Evolutionary conservation across 768 basidiomycete species (phyloP).

Genomic region (Russula lepida): DNA sequence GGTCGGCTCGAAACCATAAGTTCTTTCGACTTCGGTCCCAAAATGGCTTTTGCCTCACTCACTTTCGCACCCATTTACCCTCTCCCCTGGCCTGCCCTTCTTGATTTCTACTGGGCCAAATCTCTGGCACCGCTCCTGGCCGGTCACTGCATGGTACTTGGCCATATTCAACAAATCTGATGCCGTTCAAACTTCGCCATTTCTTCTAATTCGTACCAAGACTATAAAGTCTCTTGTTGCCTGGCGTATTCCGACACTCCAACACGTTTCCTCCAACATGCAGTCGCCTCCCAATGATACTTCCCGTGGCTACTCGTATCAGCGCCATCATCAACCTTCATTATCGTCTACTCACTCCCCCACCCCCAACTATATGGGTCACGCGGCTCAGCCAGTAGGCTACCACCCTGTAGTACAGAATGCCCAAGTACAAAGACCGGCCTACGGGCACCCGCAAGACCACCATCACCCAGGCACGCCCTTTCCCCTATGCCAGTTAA

Average conservation of each 20-base stretch:
- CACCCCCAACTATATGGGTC: slow-evolving; percentile 5
- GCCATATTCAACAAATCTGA: slow-evolving; percentile 17
- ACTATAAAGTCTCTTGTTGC: slow-evolving; percentile 13
- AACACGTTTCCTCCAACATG: slow-evolving; percentile 12
- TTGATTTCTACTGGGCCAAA: slow-evolving; percentile 7
- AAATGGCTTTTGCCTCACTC: slow-evolving; percentile 12
- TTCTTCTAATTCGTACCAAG: slow-evolving; percentile 2
- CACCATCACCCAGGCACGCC: slow-evolving; percentile 4
- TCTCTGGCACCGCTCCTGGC: slow-evolving; percentile 10
- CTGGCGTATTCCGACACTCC: slow-evolving; percentile 4
- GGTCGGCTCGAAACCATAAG: slow-evolving; percentile 13
- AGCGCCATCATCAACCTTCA: slow-evolving; percentile 7
- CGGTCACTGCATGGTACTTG: slow-evolving; percentile 12
- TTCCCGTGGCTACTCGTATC: slow-evolving; percentile 13
- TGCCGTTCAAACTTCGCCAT: slow-evolving; percentile 15
- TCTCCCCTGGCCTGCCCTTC: slow-evolving; percentile 11
- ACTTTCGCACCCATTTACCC: slow-evolving; percentile 9
- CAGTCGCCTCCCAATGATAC: slow-evolving; percentile 14
- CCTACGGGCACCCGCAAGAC: slow-evolving; percentile 10
- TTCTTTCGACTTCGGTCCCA: slow-evolving; percentile 14
- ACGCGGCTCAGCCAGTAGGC: not conserved
- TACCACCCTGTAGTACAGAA: not conserved
- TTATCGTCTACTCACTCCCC: slow-evolving; percentile 2
- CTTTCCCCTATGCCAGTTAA: not conserved
- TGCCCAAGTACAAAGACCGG: slow-evolving; percentile 5